Percentiles rank a stretch among this genome's conserved stretches.
These are phyloP conservation scores for Yarrowia osloensis DNA, from an alignment of 805 yeast genomes.

Conservation along the genomic window DNA sequence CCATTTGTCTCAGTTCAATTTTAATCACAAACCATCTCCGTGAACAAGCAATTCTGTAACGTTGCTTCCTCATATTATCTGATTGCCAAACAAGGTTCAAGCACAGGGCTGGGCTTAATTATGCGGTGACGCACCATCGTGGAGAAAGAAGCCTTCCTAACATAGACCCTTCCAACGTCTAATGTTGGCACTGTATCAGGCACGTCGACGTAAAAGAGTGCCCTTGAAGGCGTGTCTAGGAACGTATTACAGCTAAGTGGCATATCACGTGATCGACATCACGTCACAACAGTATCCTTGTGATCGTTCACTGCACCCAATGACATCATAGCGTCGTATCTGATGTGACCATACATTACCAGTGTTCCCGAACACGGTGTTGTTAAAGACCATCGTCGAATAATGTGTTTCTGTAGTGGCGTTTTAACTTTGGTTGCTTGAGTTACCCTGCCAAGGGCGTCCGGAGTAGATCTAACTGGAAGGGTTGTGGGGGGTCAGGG, in stretches of 20 bases:
- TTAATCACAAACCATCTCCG: too few relatives aligned
- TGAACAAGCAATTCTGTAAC: background rate
- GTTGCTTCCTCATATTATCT: background rate
- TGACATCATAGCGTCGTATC: background rate
- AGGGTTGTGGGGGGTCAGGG: background rate
- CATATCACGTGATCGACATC: too few relatives aligned
- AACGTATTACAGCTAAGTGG: too few relatives aligned
- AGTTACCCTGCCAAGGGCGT: conserved; percentile 17
- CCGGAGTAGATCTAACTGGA: background rate
- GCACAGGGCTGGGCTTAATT: background rate
- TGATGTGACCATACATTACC: background rate
- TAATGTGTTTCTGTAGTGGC: conserved; percentile 1
- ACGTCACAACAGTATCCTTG: too few relatives aligned
- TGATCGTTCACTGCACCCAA: too few relatives aligned
- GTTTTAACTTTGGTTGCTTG: conserved; percentile 18
- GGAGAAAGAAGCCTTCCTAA: background rate
- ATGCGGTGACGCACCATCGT: background rate
- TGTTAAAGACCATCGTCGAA: background rate
- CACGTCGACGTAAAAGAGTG: too few relatives aligned
- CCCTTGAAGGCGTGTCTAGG: too few relatives aligned
- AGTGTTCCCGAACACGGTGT: conserved; percentile 5
- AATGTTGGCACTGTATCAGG: background rate
- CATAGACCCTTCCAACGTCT: background rate
- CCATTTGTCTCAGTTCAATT: too few relatives aligned
- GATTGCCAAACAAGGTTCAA: background rate